Percentiles rank a stretch among this genome's conserved stretches.
phyloP scores from a whole-genome alignment of 2,329 filamentous ascomycete species.

The Claviceps humidiphila region DNA sequence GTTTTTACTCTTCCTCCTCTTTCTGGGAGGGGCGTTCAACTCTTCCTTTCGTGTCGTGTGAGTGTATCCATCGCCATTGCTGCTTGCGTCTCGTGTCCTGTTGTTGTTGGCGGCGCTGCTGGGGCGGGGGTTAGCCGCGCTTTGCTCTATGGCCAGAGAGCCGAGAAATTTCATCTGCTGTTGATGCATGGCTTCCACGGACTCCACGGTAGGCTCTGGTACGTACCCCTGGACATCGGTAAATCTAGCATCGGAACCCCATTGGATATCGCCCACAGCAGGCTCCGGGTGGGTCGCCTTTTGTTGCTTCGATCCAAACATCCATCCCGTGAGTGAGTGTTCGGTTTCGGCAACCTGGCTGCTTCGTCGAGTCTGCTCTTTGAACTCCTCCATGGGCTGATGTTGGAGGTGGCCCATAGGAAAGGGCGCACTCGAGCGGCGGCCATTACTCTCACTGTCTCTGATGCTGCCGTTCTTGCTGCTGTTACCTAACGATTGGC shows the following conservation, averaged over 20 bases:
- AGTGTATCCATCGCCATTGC: constrained; percentile 10
- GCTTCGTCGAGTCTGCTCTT: constrained; percentile 24
- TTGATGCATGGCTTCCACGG: constrained; percentile 41
- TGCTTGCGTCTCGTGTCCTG: constrained; percentile 7
- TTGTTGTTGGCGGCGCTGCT: constrained; percentile 34
- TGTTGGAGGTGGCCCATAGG: constrained; percentile 29
- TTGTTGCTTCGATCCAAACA: constrained; percentile 22
- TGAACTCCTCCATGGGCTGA: constrained; percentile 29
- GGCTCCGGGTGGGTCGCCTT: constrained; percentile 19
- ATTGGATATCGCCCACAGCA: constrained; percentile 38
- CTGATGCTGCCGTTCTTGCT: constrained; percentile 13
- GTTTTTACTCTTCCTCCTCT: constrained; percentile 41
- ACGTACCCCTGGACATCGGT: constrained; percentile 43
- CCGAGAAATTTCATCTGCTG: constrained; percentile 42
- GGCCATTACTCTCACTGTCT: constrained; percentile 11
- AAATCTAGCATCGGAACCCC: constrained; percentile 58
- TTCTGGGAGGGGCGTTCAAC: constrained; percentile 29
- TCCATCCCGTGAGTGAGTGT: constrained; percentile 28
- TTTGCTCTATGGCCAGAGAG: constrained; percentile 43
- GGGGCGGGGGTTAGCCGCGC: constrained; percentile 44
- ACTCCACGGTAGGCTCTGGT: constrained; percentile 42
- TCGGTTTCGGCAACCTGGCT: constrained; percentile 18
- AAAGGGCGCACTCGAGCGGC: constrained; percentile 16
- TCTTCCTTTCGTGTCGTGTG: constrained; percentile 22
- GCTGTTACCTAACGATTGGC: not conserved